Evolutionary conservation across 2,329 filamentous ascomycete genomes (phyloP), one percentile per base, ranked within the genome.

Genomic region (Cladosporium sp.): DNA sequence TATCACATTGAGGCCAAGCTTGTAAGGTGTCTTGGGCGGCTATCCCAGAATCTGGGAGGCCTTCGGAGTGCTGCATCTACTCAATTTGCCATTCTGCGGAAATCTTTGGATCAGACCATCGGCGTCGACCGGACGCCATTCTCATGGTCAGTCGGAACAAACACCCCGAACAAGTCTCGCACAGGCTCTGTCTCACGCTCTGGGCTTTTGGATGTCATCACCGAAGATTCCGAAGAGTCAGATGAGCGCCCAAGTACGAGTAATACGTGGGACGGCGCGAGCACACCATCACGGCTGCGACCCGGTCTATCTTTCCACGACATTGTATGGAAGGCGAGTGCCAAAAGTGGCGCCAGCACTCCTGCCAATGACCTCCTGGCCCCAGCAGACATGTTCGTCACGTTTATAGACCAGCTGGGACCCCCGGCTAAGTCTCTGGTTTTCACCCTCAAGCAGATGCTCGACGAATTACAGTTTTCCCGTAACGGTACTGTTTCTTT

Each of bases 371-470:
- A 63, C 21, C 16, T 63, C 1, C 6, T 65, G 8, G 56, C 64
- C 12, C 88, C 93, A 0, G 87, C 90, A 0, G 92, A 97, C 66
- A 96, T 98, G 69, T 98, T 98, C 75, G 88, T 92, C 12, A 84
- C 93, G 5, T 99, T 98, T 77, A 97, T 99, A 67, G 83, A 86
- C 23, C 88, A 95, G 70, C 82, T 99, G 26, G 95, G 95, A 0
- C 95, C 95, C 1, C 95, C 94, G 0, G 96, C 97, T 88, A 96
- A 97, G 77, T 97, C 94, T 0, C 81, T 99, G n/a, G 92, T 92
- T 2, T 95, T 91, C 72, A 98, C 95, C 0, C 79, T 99, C 46
- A 92, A 92, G 12, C 90, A 96, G 74, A 93, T 96, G 11, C 86
- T 99, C 8, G 89, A 92, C 62, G 93, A 97, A 68, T 85, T 96